Conservation (phyloP, 768 basidiomycete genomes). For the Boletus tomentosulus region DNA sequence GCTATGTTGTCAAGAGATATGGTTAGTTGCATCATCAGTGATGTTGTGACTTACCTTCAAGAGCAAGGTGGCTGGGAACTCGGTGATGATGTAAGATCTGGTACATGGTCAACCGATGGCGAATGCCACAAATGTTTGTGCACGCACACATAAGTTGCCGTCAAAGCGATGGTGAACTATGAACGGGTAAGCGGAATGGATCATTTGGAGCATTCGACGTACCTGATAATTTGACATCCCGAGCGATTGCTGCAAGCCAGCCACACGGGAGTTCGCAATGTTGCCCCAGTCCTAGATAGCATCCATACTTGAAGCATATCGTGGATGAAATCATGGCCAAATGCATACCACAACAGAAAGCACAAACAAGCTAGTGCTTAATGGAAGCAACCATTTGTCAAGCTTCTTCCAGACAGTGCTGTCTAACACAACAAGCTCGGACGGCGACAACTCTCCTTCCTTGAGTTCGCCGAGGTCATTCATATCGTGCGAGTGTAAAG, state of each 20-base stretch:
- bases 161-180: conserved; percentile 34
- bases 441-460: conserved; percentile 3
- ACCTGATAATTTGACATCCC: conserved; percentile 29
- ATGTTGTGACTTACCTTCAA: conserved; percentile 38
- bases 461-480: conserved; percentile 3
- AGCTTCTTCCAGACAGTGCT: conserved; percentile 45
- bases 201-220: not conserved
- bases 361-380: conserved; percentile 47
- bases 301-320: not conserved
- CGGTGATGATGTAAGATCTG: conserved; percentile 49
- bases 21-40: not conserved
- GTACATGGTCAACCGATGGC: not conserved
- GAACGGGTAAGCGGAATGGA: not conserved
- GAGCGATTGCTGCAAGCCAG: conserved; percentile 53
- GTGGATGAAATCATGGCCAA: conserved; percentile 13
- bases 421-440: conserved; percentile 27
- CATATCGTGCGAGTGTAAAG: not conserved
- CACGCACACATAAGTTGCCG: conserved; percentile 24
- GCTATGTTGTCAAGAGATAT: conserved; percentile 13
- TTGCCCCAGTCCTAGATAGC: conserved; percentile 37
- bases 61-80: conserved; percentile 57
- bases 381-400: conserved; percentile 43
- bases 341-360: conserved; percentile 35
- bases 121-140: not conserved
- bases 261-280: conserved; percentile 58